Percentiles rank a stretch among this genome's conserved stretches.
phyloP scores from a whole-genome alignment of 2,329 filamentous ascomycete species.

The Fusarium pseudonygamai region DNA sequence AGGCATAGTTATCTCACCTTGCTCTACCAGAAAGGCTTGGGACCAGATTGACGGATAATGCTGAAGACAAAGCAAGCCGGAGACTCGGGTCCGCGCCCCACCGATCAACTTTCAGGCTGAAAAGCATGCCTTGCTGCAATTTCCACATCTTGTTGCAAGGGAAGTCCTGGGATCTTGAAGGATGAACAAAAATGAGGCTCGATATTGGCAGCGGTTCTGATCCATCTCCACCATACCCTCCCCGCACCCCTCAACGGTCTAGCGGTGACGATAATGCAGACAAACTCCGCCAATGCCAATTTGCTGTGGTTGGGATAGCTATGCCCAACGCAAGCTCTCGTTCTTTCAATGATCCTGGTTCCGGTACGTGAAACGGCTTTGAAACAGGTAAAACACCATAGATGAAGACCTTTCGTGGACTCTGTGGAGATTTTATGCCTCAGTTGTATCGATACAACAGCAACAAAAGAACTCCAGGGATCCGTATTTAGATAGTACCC shows the following conservation, averaged over 20 bases:
- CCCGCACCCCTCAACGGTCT: conserved; percentile 11
- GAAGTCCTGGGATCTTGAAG: conserved; percentile 29
- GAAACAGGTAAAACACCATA: conserved; percentile 12
- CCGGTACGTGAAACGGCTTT: conserved; percentile 4
- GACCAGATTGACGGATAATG: neutral
- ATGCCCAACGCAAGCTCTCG: neutral
- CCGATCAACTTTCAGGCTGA: conserved; percentile 24
- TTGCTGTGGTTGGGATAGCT: conserved; percentile 1
- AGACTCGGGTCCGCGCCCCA: conserved; percentile 30
- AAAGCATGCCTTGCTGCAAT: conserved; percentile 15
- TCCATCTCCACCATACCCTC: conserved; percentile 12
- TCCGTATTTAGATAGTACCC: conserved; percentile 11
- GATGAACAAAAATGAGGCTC: conserved; percentile 30
- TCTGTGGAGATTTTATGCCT: conserved; percentile 6
- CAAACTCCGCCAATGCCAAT: neutral
- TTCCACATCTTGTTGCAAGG: conserved; percentile 32
- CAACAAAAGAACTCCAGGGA: conserved; percentile 11
- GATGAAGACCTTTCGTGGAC: conserved; percentile 4
- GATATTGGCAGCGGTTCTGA: conserved; percentile 1
- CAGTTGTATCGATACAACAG: conserved; percentile 19
- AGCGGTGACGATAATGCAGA: neutral
- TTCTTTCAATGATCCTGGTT: neutral
- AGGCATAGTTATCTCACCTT: conserved; percentile 6
- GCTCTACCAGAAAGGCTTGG: neutral
- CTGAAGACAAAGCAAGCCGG: conserved; percentile 22